Evolutionary conservation across 768 basidiomycete species (phyloP).

Genomic region (Hydnomerulius pinastri): DNA sequence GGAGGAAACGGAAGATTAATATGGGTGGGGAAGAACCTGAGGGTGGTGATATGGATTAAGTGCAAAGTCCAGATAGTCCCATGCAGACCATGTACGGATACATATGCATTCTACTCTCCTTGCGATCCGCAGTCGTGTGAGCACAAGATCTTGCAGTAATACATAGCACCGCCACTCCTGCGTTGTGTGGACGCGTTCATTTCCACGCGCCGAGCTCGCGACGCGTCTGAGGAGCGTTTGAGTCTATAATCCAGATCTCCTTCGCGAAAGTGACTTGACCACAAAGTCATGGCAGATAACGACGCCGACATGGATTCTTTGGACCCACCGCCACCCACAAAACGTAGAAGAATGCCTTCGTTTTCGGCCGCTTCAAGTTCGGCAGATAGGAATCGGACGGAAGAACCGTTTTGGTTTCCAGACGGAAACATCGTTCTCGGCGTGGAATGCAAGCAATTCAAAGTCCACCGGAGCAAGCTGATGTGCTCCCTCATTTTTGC

Average conservation of each 20-base stretch:
- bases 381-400: background rate
- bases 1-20: conserved; percentile 70
- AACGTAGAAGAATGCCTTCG: conserved; percentile 3
- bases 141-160: too few species aligned
- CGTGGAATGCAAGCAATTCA: conserved; percentile 23
- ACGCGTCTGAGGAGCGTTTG: background rate
- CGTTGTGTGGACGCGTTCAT: background rate
- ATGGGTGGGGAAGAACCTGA: conserved; percentile 45
- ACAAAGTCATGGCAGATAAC: background rate
- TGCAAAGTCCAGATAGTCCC: too few species aligned
- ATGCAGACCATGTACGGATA: too few species aligned
- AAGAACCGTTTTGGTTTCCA: conserved; percentile 28
- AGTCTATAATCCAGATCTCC: too few species aligned
- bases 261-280: background rate
- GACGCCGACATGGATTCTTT: background rate
- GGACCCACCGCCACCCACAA: conserved; percentile 5
- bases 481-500: conserved; percentile 30
- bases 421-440: conserved; percentile 39
- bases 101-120: too few species aligned
- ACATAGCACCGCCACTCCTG: too few species aligned
- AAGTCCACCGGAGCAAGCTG: conserved; percentile 26
- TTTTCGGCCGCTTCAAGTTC: background rate
- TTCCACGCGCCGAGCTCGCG: conserved; percentile 7
- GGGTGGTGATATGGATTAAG: conserved; percentile 30
- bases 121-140: too few species aligned